Evolutionary conservation across 371 early-diverging fungal species (phyloP), one percentile per base, ranked within the genome.

Genomic region (Lichtheimia corymbifera): DNA sequence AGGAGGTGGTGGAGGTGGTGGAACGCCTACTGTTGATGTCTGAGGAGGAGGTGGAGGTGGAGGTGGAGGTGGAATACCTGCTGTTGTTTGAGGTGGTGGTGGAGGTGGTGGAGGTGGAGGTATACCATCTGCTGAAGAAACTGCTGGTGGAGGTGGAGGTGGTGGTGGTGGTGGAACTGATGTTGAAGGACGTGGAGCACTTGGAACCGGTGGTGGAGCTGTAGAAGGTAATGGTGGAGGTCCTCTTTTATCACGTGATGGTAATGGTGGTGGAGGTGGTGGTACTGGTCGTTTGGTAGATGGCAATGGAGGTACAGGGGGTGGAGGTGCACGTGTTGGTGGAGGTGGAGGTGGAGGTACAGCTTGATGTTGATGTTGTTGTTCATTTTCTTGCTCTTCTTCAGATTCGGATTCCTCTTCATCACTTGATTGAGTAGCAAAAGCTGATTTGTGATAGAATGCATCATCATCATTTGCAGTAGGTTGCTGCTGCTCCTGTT

Each of bases 191-290:
- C 58, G 47, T 0, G 45, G 25, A 15, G 42, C 28, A 44, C 63
- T 42, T 41, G 56, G 17, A 28, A 40, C 20, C 1, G 62, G 54
- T 35, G 58, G 50, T 58, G 61, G 66, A 12, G 57, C 47, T 5
- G 66, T 54, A 41, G 51, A 50, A 18, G 61, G 44, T 14, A 61
- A 30, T 22, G 67, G 75, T 50, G 75, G 71, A 4, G 75, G 71
- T 9, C 64, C 67, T 64, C 65, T 63, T 60, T 62, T 65, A 44
- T 58, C 66, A 62, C 66, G 42, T 49, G 59, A 60, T 15, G 71
- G 73, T 52, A 71, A 54, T 43, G 73, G 78, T 12, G 78, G 78
- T 9, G 74, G 74, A 4, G 70, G 61, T 2, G 73, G 73, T 22
- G 72, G 64, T 3, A 61, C 58, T 2, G 65, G 42, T 24, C 61